Conservation (phyloP, 495 filamentous ascomycete species). For the Cairneyella variabilis region DNA sequence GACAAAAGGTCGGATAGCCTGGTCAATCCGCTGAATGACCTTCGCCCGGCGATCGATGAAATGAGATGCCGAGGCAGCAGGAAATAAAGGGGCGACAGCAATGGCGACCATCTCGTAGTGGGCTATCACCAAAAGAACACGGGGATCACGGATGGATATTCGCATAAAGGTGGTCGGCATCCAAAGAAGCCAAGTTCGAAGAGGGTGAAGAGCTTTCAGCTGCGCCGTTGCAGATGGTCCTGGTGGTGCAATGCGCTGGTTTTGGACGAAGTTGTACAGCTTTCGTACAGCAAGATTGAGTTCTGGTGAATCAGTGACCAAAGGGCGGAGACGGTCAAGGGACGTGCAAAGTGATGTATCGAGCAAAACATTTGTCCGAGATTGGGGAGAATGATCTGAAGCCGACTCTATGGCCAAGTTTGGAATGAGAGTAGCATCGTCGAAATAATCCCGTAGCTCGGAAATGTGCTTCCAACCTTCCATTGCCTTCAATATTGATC, state of each 20-base stretch:
- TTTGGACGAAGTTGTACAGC: not conserved
- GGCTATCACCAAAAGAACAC: not conserved
- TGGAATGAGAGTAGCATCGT: not conserved
- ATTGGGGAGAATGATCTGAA: not conserved
- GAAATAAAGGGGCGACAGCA: not conserved
- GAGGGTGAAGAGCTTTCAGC: not conserved
- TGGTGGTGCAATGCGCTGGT: not conserved
- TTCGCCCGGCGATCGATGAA: not conserved
- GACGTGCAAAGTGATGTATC: not conserved
- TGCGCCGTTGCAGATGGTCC: not conserved
- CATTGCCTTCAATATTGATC: not conserved
- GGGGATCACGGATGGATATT: not conserved
- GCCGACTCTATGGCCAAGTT: not conserved
- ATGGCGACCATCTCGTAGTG: not conserved
- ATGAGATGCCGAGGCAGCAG: not conserved
- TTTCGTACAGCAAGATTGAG: not conserved
- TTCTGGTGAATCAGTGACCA: not conserved
- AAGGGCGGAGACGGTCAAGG: not conserved
- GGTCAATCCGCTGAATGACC: not conserved
- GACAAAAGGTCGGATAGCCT: not conserved
- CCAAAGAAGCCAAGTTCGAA: not conserved
- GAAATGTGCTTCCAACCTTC: not conserved
- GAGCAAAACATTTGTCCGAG: not conserved
- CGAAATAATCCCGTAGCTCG: not conserved
- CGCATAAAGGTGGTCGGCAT: not conserved